Conservation (phyloP, 257 asterid species). For the Cinchona pubescens region DNA sequence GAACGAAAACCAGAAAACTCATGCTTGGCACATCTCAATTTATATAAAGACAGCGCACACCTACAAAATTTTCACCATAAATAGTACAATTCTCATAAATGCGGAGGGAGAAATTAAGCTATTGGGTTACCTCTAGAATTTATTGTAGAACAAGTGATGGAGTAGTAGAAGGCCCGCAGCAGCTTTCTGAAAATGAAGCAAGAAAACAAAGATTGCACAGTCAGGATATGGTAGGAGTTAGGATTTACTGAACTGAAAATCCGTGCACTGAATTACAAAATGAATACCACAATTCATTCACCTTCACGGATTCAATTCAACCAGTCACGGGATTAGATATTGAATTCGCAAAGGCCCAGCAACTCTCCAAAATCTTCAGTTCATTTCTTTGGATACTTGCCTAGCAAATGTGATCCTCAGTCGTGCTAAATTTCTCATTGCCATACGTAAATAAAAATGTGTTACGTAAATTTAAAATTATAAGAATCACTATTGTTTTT, state of each 20-base stretch:
- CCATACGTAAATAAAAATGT: too few relatives aligned
- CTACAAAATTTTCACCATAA: neutral
- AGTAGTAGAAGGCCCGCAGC: neutral
- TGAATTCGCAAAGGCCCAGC: constrained; percentile 41
- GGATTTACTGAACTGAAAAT: constrained; percentile 10
- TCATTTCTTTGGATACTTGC: constrained; percentile 20
- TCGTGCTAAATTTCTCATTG: too few relatives aligned
- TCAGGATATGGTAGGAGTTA: neutral
- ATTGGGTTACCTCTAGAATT: neutral
- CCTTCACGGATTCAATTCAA: constrained; percentile 47
- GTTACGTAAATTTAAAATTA: too few relatives aligned
- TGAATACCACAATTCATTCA: constrained; percentile 16
- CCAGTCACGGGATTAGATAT: constrained; percentile 57
- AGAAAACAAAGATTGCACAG: neutral
- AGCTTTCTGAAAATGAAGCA: neutral
- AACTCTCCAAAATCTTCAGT: constrained; percentile 43
- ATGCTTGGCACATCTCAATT: neutral
- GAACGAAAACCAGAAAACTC: neutral
- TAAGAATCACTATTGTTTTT: too few relatives aligned
- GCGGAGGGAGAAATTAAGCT: neutral
- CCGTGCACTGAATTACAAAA: constrained; percentile 21
- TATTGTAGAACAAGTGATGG: neutral
- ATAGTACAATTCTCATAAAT: neutral
- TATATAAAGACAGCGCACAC: neutral
- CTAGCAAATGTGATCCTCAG: too few relatives aligned